A percentile compares a stretch with the other conserved stretches of the same genome.
Evolutionary conservation across 2,329 filamentous ascomycete genomes (phyloP).

Genomic region (Blumeriella jaapii): DNA sequence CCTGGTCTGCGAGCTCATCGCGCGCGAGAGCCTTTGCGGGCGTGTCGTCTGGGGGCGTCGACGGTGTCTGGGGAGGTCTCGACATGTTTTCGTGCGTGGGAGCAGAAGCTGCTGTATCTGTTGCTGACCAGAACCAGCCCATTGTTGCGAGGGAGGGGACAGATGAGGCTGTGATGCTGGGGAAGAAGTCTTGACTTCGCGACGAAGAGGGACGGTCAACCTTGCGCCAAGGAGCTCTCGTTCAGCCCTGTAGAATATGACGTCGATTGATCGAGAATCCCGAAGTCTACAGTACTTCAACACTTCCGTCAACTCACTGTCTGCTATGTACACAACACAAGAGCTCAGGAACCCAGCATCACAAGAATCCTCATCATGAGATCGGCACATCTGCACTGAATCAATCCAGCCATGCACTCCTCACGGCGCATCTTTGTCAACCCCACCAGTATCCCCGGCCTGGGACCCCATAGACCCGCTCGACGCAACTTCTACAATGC

Average conservation of each 20-base stretch:
- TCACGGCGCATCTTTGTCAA: slow-evolving; percentile 25
- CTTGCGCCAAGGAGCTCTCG: not conserved
- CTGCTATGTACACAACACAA: no score
- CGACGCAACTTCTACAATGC: slow-evolving; percentile 20
- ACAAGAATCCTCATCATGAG: no score
- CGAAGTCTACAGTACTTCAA: not conserved
- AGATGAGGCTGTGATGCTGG: slow-evolving; percentile 10
- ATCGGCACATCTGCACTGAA: slow-evolving; percentile 3
- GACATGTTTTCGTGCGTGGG: slow-evolving; percentile 12
- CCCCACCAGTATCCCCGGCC: slow-evolving; percentile 27
- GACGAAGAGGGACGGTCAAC: not conserved
- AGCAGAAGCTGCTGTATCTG: slow-evolving; percentile 25
- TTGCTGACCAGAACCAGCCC: slow-evolving; percentile 50
- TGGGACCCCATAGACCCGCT: slow-evolving; percentile 20
- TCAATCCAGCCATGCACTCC: slow-evolving; percentile 16
- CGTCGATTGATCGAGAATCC: slow-evolving; percentile 2
- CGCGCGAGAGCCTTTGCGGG: slow-evolving; percentile 16
- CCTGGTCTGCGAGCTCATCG: slow-evolving; percentile 26
- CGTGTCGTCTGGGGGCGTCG: slow-evolving; percentile 9
- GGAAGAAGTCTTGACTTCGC: no score
- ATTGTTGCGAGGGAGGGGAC: slow-evolving; percentile 30
- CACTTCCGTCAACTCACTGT: no score
- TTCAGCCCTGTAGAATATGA: slow-evolving; percentile 1
- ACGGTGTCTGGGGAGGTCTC: no score
- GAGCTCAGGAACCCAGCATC: no score